These are phyloP conservation scores for Diaporthe sp. DNA, from an alignment of 2,329 filamentous ascomycete genomes.

Conservation along the genomic window DNA sequence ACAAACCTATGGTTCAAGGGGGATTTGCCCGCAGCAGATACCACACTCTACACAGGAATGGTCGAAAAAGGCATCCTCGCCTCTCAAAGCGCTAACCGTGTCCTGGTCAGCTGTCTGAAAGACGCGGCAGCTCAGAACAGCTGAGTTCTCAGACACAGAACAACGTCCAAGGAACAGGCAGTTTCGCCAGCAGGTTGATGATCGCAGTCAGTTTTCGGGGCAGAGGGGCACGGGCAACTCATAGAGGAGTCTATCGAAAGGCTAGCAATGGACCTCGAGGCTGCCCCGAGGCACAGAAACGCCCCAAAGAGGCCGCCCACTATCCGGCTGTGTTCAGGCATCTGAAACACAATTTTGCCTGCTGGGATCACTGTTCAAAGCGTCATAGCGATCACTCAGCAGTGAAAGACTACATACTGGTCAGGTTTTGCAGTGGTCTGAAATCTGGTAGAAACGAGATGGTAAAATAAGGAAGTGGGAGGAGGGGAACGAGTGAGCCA, in stretches of 20 bases:
- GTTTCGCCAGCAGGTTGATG: not conserved
- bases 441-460: not conserved
- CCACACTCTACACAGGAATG: constrained; percentile 56
- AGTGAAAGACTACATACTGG: not conserved
- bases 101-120: constrained; percentile 56
- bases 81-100: constrained; percentile 58
- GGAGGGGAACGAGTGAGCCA: not conserved
- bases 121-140: constrained; percentile 50
- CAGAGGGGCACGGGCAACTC: not conserved
- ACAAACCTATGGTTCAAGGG: constrained; percentile 97
- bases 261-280: not conserved
- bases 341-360: not conserved
- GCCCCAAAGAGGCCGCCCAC: not conserved
- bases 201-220: not conserved
- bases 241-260: not conserved
- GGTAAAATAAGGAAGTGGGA: not conserved
- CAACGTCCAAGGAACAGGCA: not conserved
- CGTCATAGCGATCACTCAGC: not conserved
- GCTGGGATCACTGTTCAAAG: not conserved
- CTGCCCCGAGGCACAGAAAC: not conserved
- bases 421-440: not conserved
- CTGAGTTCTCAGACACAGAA: constrained; percentile 14
- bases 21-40: constrained; percentile 61
- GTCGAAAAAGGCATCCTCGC: constrained; percentile 59
- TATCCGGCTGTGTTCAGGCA: not conserved